These are phyloP conservation scores for Pestalotiopsis sp. DNA, from an alignment of 2,329 filamentous ascomycete species.

Conservation along the genomic window DNA sequence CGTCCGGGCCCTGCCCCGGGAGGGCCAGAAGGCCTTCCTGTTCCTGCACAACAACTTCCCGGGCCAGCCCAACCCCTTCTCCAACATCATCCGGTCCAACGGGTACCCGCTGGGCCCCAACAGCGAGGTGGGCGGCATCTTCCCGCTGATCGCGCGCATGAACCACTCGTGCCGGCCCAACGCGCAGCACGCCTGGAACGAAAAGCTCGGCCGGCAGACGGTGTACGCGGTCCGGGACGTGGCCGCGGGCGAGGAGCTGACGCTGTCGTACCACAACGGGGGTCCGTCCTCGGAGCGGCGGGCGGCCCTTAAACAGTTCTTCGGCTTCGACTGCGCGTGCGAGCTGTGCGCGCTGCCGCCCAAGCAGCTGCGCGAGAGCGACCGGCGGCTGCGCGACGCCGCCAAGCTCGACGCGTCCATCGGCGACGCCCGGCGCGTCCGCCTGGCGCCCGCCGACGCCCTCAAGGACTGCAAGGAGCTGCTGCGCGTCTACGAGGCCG, in stretches of 20 bases:
- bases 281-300: neutral
- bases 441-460: slow-evolving; percentile 2
- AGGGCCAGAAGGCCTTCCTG: slow-evolving; percentile 10
- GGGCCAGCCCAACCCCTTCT: neutral
- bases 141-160: slow-evolving; percentile 8
- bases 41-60: slow-evolving; percentile 10
- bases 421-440: slow-evolving; percentile 21
- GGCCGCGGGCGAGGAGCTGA: slow-evolving; percentile 11
- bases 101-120: slow-evolving; percentile 6
- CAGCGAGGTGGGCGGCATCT: slow-evolving; percentile 8
- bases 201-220: neutral
- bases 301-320: neutral
- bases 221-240: slow-evolving; percentile 11
- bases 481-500: neutral
- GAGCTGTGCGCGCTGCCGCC: slow-evolving; percentile 5
- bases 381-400: slow-evolving; percentile 29
- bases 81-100: slow-evolving; percentile 11
- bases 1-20: neutral
- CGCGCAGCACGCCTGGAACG: slow-evolving; percentile 7
- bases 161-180: slow-evolving; percentile 11
- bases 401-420: slow-evolving; percentile 34
- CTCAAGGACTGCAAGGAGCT: slow-evolving; percentile 5
- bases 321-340: slow-evolving; percentile 8
- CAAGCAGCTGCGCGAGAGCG: slow-evolving; percentile 19
- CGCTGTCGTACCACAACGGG: slow-evolving; percentile 10